These are phyloP conservation scores for Ganoderma sp. DNA, from an alignment of 1,284 basidiomycete species.

Conservation along the genomic window DNA sequence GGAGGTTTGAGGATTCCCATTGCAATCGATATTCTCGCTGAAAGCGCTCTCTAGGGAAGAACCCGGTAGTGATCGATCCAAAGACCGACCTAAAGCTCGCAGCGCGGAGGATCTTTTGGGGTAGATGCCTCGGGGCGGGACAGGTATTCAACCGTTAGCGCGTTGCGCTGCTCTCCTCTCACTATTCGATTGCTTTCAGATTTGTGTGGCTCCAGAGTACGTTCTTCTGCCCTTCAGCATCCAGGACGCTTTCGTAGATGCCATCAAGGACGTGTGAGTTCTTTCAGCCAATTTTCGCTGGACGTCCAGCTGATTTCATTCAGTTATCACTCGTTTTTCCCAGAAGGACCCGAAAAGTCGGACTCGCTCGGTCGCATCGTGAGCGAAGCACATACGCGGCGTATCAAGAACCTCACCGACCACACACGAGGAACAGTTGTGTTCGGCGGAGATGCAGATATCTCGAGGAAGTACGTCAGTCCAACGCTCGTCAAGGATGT, in stretches of 20 bases:
- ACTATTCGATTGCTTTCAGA: conserved; percentile 35
- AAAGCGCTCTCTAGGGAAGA: conserved; percentile 62
- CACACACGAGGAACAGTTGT: conserved; percentile 73
- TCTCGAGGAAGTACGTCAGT: conserved; percentile 59
- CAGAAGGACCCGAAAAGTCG: conserved; percentile 51
- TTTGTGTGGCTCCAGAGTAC: conserved; percentile 48
- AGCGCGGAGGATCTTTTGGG: conserved; percentile 77
- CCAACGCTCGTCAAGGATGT: conserved; percentile 72
- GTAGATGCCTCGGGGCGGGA: conserved; percentile 36
- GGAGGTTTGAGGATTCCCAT: not conserved
- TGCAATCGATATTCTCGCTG: not conserved
- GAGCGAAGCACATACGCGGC: conserved; percentile 57
- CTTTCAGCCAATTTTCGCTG: not conserved
- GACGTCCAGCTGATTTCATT: not conserved
- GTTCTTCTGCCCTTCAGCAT: conserved; percentile 68
- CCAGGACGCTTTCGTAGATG: conserved; percentile 67
- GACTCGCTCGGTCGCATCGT: conserved; percentile 55
- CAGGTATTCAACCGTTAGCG: not conserved
- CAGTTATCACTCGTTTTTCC: conserved; percentile 47
- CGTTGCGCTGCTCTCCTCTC: conserved; percentile 32
- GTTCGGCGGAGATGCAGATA: conserved; percentile 70
- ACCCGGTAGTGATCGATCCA: conserved; percentile 83
- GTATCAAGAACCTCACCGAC: conserved; percentile 66
- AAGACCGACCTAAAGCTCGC: conserved; percentile 63
- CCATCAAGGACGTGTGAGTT: conserved; percentile 61